Percentiles rank a stretch among this genome's conserved stretches.
Evolutionary conservation across 306 rosid genomes (phyloP).

Genomic region (Sphenostylis stenocarpa): DNA sequence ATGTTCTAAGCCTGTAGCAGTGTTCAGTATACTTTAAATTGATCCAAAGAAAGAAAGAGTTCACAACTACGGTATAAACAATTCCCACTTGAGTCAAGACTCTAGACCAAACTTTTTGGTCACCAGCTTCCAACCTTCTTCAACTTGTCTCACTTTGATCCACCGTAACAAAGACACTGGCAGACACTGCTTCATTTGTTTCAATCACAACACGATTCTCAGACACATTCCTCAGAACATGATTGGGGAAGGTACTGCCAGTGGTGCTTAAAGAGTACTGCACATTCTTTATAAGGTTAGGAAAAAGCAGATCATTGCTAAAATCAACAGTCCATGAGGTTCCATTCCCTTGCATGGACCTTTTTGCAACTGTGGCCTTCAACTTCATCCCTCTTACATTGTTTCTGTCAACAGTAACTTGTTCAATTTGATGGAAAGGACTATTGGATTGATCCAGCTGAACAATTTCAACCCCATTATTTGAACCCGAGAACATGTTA

Average conservation of each 20-base stretch:
- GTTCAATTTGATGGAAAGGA: conserved; percentile 61
- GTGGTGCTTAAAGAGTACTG: conserved; percentile 61
- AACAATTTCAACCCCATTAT: conserved; percentile 63
- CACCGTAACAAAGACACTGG: conserved; percentile 55
- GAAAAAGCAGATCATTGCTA: conserved; percentile 58
- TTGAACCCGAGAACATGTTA: conserved; percentile 78
- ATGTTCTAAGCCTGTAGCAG: not conserved
- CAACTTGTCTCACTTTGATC: conserved; percentile 54
- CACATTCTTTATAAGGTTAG: conserved; percentile 66
- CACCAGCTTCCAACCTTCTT: conserved; percentile 24
- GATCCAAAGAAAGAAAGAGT: conserved; percentile 1
- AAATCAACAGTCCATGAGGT: conserved; percentile 75
- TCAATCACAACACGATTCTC: conserved; percentile 64
- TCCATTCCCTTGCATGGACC: conserved; percentile 57
- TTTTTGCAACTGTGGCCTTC: conserved; percentile 64
- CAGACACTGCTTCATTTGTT: conserved; percentile 52
- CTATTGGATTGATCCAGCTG: conserved; percentile 61
- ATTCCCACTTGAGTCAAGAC: conserved; percentile 24
- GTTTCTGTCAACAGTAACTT: conserved; percentile 75
- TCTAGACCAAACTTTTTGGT: conserved; percentile 5
- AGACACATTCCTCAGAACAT: conserved; percentile 61
- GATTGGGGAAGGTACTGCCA: conserved; percentile 48
- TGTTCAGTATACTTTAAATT: not conserved
- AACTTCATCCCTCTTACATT: conserved; percentile 64
- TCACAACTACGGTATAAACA: conserved; percentile 38